Percentiles rank a stretch among this genome's conserved stretches.
Evolutionary conservation across 768 basidiomycete genomes (phyloP).

Genomic region (Tricholoma saponaceum): DNA sequence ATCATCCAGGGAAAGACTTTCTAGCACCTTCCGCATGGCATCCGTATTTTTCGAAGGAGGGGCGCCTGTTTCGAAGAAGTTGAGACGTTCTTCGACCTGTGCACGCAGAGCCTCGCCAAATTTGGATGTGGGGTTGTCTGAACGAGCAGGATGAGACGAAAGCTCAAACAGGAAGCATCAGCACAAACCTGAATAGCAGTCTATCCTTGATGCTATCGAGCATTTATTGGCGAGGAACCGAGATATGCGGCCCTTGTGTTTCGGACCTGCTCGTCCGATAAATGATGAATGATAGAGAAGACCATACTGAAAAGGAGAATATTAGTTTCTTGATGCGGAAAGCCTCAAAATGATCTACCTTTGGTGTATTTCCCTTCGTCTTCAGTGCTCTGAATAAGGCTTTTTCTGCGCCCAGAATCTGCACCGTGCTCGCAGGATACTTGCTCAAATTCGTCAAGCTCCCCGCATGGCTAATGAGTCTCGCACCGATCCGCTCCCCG

Average conservation of each 20-base stretch:
- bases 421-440: conserved; percentile 97
- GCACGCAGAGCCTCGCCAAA: conserved; percentile 92
- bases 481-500: conserved; percentile 88
- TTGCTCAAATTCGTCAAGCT: conserved; percentile 96
- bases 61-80: conserved; percentile 90
- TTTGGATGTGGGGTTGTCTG: conserved; percentile 83
- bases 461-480: conserved; percentile 93
- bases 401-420: conserved; percentile 97
- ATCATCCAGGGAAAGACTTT: conserved; percentile 66
- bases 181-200: conserved; percentile 80
- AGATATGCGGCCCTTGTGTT: conserved; percentile 96
- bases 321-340: not conserved
- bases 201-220: conserved; percentile 94
- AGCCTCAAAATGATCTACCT: conserved; percentile 42
- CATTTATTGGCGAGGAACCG: conserved; percentile 99
- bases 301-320: conserved; percentile 65
- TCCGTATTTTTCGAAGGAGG: conserved; percentile 90
- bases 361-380: conserved; percentile 98
- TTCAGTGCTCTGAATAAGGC: conserved; percentile 96
- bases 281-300: conserved; percentile 97
- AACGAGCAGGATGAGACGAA: conserved; percentile 2
- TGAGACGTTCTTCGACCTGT: conserved; percentile 94
- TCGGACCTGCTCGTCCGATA: conserved; percentile 91
- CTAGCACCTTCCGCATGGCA: conserved; percentile 84
- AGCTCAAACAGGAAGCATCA: not conserved